Percentiles rank a stretch among this genome's conserved stretches.
Conservation (phyloP, 2,329 filamentous ascomycete species). For the Cladorrhinum sp. region DNA sequence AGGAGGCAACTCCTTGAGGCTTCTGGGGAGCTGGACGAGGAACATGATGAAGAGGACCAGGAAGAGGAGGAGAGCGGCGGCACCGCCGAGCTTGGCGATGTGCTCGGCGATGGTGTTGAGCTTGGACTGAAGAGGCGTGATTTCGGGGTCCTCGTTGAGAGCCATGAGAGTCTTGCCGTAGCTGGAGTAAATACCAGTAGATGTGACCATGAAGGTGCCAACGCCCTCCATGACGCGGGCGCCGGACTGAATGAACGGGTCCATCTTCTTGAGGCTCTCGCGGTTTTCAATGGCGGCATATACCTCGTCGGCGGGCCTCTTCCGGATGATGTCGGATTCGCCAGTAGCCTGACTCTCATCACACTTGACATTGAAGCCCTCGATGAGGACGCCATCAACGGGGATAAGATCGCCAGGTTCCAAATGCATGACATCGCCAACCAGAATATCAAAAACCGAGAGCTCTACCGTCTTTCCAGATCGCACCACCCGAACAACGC, state of each 20-base stretch:
- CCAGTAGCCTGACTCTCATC: constrained; percentile 78
- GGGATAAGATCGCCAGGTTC: constrained; percentile 73
- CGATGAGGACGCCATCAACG: constrained; percentile 69
- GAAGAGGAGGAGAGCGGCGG: constrained; percentile 75
- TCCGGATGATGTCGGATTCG: constrained; percentile 72
- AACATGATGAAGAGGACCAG: constrained; percentile 85
- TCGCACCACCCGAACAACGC: constrained; percentile 67
- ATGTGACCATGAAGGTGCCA: constrained; percentile 71
- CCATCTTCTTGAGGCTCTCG: constrained; percentile 66
- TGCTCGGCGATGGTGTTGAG: constrained; percentile 72
- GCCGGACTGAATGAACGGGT: constrained; percentile 83
- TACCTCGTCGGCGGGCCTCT: constrained; percentile 64
- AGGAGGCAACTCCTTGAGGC: constrained; percentile 50
- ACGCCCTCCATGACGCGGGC: constrained; percentile 74
- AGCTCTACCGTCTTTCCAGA: constrained; percentile 68
- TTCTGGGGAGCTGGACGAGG: constrained; percentile 59
- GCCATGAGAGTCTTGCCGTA: constrained; percentile 75
- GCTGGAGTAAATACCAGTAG: constrained; percentile 68
- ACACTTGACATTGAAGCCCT: constrained; percentile 71
- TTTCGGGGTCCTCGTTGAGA: constrained; percentile 69
- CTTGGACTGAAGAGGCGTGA: constrained; percentile 74
- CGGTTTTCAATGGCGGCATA: constrained; percentile 65
- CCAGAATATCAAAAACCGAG: constrained; percentile 66
- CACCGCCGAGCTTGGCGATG: constrained; percentile 74
- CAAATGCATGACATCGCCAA: constrained; percentile 68